A percentile compares a stretch with the other conserved stretches of the same genome.
Conservation (phyloP, 2,329 filamentous ascomycete species). For the Epichloe scottii region DNA sequence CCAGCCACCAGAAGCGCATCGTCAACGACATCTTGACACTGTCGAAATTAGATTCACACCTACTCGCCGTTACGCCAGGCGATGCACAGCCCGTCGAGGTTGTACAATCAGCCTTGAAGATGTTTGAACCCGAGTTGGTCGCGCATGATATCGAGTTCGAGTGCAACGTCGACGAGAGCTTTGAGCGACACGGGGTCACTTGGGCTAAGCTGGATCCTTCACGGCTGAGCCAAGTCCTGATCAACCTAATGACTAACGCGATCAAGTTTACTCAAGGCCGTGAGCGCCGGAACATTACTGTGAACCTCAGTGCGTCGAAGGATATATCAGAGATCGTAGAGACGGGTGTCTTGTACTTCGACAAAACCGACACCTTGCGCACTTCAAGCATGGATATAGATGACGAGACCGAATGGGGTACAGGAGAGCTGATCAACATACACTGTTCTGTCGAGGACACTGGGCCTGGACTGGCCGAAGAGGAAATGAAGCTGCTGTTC, state of each 20-base stretch:
- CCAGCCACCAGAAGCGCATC: constrained; percentile 64
- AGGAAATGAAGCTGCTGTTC: constrained; percentile 55
- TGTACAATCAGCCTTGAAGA: constrained; percentile 57
- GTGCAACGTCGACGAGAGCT: constrained; percentile 56
- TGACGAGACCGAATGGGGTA: constrained; percentile 54
- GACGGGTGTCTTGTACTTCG: constrained; percentile 34
- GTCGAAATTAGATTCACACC: constrained; percentile 57
- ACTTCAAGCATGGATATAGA: constrained; percentile 28
- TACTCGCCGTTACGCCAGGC: constrained; percentile 58
- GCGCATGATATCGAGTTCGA: constrained; percentile 60
- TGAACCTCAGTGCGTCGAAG: constrained; percentile 52
- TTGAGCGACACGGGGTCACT: constrained; percentile 49
- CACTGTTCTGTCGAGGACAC: constrained; percentile 63
- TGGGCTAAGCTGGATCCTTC: constrained; percentile 69
- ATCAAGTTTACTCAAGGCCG: constrained; percentile 54
- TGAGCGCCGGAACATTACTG: constrained; percentile 44
- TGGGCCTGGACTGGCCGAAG: constrained; percentile 50
- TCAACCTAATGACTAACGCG: constrained; percentile 60
- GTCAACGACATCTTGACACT: constrained; percentile 56
- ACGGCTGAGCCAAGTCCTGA: constrained; percentile 59
- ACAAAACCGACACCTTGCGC: constrained; percentile 27
- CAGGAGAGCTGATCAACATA: constrained; percentile 57
- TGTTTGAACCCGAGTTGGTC: constrained; percentile 66
- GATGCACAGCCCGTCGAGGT: constrained; percentile 56
- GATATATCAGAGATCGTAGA: constrained; percentile 30